Base-by-base conservation (phyloP, 345 rosid species). In the Clausena lansium region DNA sequence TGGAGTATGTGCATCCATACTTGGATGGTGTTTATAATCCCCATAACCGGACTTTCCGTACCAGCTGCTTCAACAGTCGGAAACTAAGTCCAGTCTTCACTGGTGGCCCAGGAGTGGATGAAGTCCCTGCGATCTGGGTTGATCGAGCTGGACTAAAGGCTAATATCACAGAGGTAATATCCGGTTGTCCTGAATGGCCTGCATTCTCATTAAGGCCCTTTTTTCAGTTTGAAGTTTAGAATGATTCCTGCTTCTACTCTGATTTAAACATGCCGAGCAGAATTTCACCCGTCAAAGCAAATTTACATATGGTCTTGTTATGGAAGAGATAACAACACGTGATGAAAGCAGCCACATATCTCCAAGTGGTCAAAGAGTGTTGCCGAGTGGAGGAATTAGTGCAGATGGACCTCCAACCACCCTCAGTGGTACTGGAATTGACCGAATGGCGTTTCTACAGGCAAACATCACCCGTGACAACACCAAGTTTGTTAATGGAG, bases 341-440 rank as follows among this genome's bases (percentile, higher is more conserved):
- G 98, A 96, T 85, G 98, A 96, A 86, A 90, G 97, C 88, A 97
- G 97, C 74, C 94, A 94, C 83, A 92, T 97, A 55, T 86, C 97
- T 81, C 81, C 97, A 64, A 82, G 85, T 69, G 99, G 98, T 80
- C 99, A 91, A 84, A 88, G 99, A 81, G 90, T 94, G 78, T 84
- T 94, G 82, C 98, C 98, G 75, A 93, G 92, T 74, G 99, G 99
- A 52, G 99, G 99, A 86, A 89, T 93, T 79, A 97, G 98, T 76
- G 97, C 97, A 33, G 99, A 97, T 86, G 99, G 99, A 33, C 99
- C 99, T 47, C 99, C 98, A 80, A 97, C 99, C 25, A 94, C 98
- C 66, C 98, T 97, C 50, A 94, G 98, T 72, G 99, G 99, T 68
- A 97, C 98, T 10, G 99, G 98, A 67, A 87, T 93, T 38, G 98